phyloP scores from a whole-genome alignment of 805 yeast species.

The Nakazawaea ishiwadae region DNA sequence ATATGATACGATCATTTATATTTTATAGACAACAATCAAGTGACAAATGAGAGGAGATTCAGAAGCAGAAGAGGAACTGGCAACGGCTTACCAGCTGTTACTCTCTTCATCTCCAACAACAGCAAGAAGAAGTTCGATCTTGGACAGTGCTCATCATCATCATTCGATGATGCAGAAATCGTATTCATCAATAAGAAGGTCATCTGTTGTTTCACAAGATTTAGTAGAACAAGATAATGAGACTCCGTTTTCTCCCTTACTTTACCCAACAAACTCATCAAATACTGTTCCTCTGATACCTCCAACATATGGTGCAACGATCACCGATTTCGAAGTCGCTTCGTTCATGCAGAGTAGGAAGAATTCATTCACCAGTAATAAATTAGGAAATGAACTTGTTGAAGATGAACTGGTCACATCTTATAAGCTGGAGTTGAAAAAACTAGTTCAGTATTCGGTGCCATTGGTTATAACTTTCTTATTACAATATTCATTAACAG shows the following conservation, averaged over 20 bases:
- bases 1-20: too few species aligned
- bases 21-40: background rate
- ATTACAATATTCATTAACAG: slow-evolving; percentile 66
- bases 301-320: slow-evolving; percentile 17
- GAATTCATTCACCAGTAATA: slow-evolving; percentile 30
- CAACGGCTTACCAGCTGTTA: slow-evolving; percentile 1
- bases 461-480: slow-evolving; percentile 67
- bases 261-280: slow-evolving; percentile 11
- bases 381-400: slow-evolving; percentile 13
- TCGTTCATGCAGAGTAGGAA: slow-evolving; percentile 35
- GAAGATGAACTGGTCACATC: slow-evolving; percentile 38
- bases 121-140: slow-evolving; percentile 9
- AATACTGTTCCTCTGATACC: slow-evolving; percentile 10
- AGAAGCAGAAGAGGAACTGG: slow-evolving; percentile 5
- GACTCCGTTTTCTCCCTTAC: slow-evolving; percentile 10
- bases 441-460: slow-evolving; percentile 35
- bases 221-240: background rate
- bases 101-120: slow-evolving; percentile 12
- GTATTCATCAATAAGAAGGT: background rate
- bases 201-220: slow-evolving; percentile 1
- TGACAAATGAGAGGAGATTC: background rate
- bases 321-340: slow-evolving; percentile 30
- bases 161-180: background rate
- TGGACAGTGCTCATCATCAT: background rate
- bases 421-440: slow-evolving; percentile 32